Conservation (phyloP, 345 rosid species). For the Gynandropsis gynandra region DNA sequence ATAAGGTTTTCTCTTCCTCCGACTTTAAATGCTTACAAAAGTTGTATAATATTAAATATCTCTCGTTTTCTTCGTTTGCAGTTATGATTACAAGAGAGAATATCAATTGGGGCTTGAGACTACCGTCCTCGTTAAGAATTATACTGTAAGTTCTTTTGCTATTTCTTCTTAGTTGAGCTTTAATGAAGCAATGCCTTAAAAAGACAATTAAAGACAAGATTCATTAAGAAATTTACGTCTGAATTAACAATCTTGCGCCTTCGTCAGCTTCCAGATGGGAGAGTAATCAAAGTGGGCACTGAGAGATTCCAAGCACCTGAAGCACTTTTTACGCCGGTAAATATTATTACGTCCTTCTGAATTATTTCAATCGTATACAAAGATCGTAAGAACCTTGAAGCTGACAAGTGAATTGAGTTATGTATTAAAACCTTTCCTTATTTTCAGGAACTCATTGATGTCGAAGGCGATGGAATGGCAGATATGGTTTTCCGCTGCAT, state of each 20-base stretch:
- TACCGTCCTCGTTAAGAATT: slow-evolving; percentile 88
- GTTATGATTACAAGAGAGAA: slow-evolving; percentile 96
- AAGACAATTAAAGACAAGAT: not conserved
- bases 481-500: slow-evolving; percentile 99
- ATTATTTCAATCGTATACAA: not conserved
- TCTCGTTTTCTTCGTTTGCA: slow-evolving; percentile 24
- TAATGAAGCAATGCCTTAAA: no score
- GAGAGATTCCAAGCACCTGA: slow-evolving; percentile 99
- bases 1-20: slow-evolving; percentile 40
- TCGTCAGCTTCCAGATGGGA: slow-evolving; percentile 92
- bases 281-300: slow-evolving; percentile 94
- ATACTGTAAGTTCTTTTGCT: slow-evolving; percentile 58
- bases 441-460: slow-evolving; percentile 84
- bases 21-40: slow-evolving; percentile 1
- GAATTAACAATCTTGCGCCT: slow-evolving; percentile 1
- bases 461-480: slow-evolving; percentile 99
- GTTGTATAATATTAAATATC: slow-evolving; percentile 11
- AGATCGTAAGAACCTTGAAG: not conserved
- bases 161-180: not conserved
- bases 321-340: slow-evolving; percentile 97
- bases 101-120: slow-evolving; percentile 91
- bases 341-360: slow-evolving; percentile 12
- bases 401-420: slow-evolving; percentile 4
- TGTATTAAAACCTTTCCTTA: not conserved
- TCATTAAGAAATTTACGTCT: no score